phyloP scores from a whole-genome alignment of 1,139 yeast species.

The Candida labiduridarum region DNA sequence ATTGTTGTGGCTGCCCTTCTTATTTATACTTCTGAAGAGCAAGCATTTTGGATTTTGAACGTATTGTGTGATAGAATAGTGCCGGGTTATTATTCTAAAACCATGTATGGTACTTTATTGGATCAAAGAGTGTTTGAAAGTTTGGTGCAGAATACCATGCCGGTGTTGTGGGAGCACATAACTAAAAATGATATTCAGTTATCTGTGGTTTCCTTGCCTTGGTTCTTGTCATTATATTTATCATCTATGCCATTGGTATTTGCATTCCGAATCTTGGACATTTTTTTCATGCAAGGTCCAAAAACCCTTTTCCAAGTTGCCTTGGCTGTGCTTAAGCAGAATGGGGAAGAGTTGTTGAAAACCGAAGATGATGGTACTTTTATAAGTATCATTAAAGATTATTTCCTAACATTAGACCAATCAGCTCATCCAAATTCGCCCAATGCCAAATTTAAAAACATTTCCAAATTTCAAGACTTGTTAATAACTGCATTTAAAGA shows the following conservation, averaged over 20 bases:
- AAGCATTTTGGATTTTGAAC: slow-evolving; percentile 92
- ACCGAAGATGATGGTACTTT: slow-evolving; percentile 94
- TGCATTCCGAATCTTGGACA: slow-evolving; percentile 90
- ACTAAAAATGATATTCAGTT: slow-evolving; percentile 80
- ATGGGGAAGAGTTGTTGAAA: slow-evolving; percentile 78
- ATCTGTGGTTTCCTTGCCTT: slow-evolving; percentile 93
- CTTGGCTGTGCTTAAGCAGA: slow-evolving; percentile 79
- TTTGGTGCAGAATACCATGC: slow-evolving; percentile 87
- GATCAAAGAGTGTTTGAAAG: slow-evolving; percentile 95
- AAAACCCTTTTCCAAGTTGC: slow-evolving; percentile 91
- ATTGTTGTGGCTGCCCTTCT: slow-evolving; percentile 92
- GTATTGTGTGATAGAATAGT: slow-evolving; percentile 82
- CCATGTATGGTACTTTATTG: slow-evolving; percentile 95
- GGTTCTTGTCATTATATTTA: slow-evolving; percentile 90
- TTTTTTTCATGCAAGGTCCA: slow-evolving; percentile 89
- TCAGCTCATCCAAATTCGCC: slow-evolving; percentile 77
- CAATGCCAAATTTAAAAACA: slow-evolving; percentile 62
- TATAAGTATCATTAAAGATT: slow-evolving; percentile 79
- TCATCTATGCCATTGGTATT: slow-evolving; percentile 93
- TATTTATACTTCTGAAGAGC: slow-evolving; percentile 95
- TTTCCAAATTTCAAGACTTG: slow-evolving; percentile 87
- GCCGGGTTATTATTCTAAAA: slow-evolving; percentile 95
- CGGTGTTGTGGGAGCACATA: slow-evolving; percentile 84
- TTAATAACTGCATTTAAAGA: slow-evolving; percentile 92
- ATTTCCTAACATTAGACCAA: slow-evolving; percentile 76